Percentiles rank a stretch among this genome's conserved stretches.
These are phyloP conservation scores for Meredithiella fracta DNA, from an alignment of 2,329 filamentous ascomycete species.

Conservation along the genomic window DNA sequence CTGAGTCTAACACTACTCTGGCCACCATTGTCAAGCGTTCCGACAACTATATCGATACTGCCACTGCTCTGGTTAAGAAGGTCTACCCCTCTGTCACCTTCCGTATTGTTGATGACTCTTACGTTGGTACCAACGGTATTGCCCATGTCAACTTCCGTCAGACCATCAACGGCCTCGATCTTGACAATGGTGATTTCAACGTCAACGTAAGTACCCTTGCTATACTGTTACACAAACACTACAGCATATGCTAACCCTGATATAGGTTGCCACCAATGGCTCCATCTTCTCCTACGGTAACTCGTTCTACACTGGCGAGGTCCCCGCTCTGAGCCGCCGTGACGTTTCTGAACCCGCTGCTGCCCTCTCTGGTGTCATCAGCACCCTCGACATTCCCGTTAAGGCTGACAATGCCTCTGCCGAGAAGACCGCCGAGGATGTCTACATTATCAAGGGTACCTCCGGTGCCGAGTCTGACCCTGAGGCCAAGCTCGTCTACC, in stretches of 20 bases:
- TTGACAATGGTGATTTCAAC: constrained; percentile 45
- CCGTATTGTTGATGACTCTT: constrained; percentile 35
- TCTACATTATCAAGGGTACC: constrained; percentile 29
- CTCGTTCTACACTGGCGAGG: constrained; percentile 27
- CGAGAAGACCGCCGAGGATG: constrained; percentile 19
- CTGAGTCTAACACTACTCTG: constrained; percentile 15
- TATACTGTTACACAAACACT: not conserved
- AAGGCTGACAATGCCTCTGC: constrained; percentile 19
- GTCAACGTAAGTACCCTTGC: constrained; percentile 33
- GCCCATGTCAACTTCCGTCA: constrained; percentile 44
- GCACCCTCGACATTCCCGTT: constrained; percentile 22
- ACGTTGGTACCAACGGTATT: constrained; percentile 37
- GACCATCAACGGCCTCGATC: constrained; percentile 38
- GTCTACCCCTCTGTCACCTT: constrained; percentile 26
- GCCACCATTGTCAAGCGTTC: constrained; percentile 16
- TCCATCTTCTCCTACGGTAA: constrained; percentile 41
- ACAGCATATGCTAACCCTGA: not conserved
- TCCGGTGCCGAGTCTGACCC: constrained; percentile 34
- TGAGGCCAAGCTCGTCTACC: constrained; percentile 38
- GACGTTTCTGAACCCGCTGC: constrained; percentile 27
- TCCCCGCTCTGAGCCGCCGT: constrained; percentile 26
- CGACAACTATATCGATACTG: constrained; percentile 26
- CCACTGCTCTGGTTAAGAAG: constrained; percentile 28
- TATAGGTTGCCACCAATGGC: constrained; percentile 33
- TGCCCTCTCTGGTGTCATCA: constrained; percentile 27